Base-by-base conservation (phyloP, 2,329 filamentous ascomycete genomes). In the Diaporthe longicolla region DNA sequence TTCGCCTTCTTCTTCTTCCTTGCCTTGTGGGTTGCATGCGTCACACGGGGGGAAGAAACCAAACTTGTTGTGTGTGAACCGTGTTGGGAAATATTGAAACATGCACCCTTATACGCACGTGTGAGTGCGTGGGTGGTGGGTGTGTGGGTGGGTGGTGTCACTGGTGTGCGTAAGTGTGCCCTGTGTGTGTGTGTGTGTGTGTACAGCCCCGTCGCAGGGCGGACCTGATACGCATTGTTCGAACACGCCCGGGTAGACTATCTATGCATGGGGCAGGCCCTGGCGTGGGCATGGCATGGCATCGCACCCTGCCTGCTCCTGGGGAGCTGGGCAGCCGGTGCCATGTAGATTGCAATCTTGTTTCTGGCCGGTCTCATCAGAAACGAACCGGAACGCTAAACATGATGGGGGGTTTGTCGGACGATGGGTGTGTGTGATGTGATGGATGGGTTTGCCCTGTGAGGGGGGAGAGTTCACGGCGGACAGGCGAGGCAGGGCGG, bases 311-410 rank as follows among this genome's bases (percentile, higher is more conserved):
- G 57, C 35, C n/a, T n/a, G n/a, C n/a, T n/a, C 8, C 48, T 26
- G n/a, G 63, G 48, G 45, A 35, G 45, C 63, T 68, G 63, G 63
- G 63, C 45, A 68, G 63, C 63, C 63, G 63, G 63, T 68, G 63
- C 63, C 63, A 68, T 68, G 63, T 68, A 68, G 63, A 68, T 68
- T 68, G 63, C 63, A 68, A 54, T 68, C 48, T 66, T 66, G 63
- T 68, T 68, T 54, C 63, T 68, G 63, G 21, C 45, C 26, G 48
- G 63, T 68, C 63, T 68, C 63, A 68, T 40, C 63, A 68, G 63
- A 68, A 68, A 68, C 63, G 48, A 68, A 68, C 63, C 45, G 63
- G 48, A 68, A 68, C 63, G 63, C 63, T 68, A 68, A 66, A 68
- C 35, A 45, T 63, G 40, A 19, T 19, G 6, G 10, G 17, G 21